Evolutionary conservation across 108 stramenopile genomes (phyloP).

Genomic region (Skeletonema potamos): DNA sequence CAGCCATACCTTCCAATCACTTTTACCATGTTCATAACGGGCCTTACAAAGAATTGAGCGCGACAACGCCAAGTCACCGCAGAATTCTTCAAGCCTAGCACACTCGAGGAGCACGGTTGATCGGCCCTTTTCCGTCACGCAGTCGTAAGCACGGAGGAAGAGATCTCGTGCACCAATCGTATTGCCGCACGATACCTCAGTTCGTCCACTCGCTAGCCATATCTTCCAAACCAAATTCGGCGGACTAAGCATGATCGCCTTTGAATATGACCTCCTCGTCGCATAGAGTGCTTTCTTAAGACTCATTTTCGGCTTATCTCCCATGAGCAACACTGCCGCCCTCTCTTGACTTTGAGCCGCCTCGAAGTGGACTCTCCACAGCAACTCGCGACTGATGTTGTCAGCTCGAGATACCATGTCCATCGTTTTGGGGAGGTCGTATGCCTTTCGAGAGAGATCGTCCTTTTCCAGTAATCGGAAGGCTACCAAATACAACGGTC

Average conservation of each 20-base stretch:
- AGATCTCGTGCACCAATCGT: slow-evolving; percentile 71
- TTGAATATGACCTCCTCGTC: slow-evolving; percentile 67
- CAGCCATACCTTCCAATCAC: slow-evolving; percentile 97
- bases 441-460: slow-evolving; percentile 54
- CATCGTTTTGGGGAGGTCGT: slow-evolving; percentile 67
- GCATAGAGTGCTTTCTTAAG: slow-evolving; percentile 33
- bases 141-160: slow-evolving; percentile 84
- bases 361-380: slow-evolving; percentile 97
- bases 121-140: slow-evolving; percentile 90
- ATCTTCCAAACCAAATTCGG: slow-evolving; percentile 94
- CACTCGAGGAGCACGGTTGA: slow-evolving; percentile 90
- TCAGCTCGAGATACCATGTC: slow-evolving; percentile 82
- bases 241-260: slow-evolving; percentile 88
- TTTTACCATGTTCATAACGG: slow-evolving; percentile 60
- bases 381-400: slow-evolving; percentile 89
- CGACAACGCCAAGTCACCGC: slow-evolving; percentile 79
- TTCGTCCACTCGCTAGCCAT: slow-evolving; percentile 94
- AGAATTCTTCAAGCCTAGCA: slow-evolving; percentile 91
- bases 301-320: slow-evolving; percentile 26
- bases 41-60: slow-evolving; percentile 85
- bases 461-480: slow-evolving; percentile 87
- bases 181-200: slow-evolving; percentile 90
- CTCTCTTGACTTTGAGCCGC: slow-evolving; percentile 93
- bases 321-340: slow-evolving; percentile 56
- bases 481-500: slow-evolving; percentile 97